Percentiles rank a stretch among this genome's conserved stretches.
phyloP scores from a whole-genome alignment of 805 yeast species.

The Ogataea degrootiae region DNA sequence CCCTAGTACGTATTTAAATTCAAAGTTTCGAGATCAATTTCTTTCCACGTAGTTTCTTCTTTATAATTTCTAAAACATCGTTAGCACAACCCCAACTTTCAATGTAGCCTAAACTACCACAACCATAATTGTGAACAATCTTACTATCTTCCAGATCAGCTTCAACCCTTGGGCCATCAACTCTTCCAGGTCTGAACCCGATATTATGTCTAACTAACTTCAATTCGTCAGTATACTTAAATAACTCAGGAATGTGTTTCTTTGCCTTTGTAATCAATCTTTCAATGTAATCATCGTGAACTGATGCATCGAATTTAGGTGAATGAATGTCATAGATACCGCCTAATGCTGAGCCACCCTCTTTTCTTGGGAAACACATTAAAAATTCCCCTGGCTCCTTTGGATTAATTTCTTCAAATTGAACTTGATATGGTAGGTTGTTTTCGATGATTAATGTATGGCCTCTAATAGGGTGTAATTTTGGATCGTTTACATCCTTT shows the following conservation, averaged over 20 bases:
- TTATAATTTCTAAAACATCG: conserved; percentile 30
- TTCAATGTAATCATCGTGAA: conserved; percentile 45
- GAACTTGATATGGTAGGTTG: conserved; percentile 33
- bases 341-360: conserved; percentile 64
- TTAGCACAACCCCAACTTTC: conserved; percentile 57
- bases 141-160: conserved; percentile 16
- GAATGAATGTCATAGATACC: conserved; percentile 36
- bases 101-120: conserved; percentile 69
- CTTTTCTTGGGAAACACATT: conserved; percentile 61
- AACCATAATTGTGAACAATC: conserved; percentile 61
- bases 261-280: conserved; percentile 39
- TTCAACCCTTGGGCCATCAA: conserved; percentile 49
- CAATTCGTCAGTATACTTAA: conserved; percentile 23
- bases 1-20: too few species aligned
- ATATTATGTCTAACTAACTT: conserved; percentile 51
- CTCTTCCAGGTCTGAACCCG: conserved; percentile 65
- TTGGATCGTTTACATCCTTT: conserved; percentile 46
- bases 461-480: conserved; percentile 50
- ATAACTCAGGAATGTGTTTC: conserved; percentile 44
- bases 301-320: conserved; percentile 21
- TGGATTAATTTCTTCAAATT: conserved; percentile 26
- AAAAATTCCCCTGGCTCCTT: conserved; percentile 42
- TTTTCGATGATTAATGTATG: conserved; percentile 53
- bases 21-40: not conserved
- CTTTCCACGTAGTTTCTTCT: not conserved